These are phyloP conservation scores for Aspergillus proliferans DNA, from an alignment of 2,329 filamentous ascomycete genomes.

Conservation along the genomic window DNA sequence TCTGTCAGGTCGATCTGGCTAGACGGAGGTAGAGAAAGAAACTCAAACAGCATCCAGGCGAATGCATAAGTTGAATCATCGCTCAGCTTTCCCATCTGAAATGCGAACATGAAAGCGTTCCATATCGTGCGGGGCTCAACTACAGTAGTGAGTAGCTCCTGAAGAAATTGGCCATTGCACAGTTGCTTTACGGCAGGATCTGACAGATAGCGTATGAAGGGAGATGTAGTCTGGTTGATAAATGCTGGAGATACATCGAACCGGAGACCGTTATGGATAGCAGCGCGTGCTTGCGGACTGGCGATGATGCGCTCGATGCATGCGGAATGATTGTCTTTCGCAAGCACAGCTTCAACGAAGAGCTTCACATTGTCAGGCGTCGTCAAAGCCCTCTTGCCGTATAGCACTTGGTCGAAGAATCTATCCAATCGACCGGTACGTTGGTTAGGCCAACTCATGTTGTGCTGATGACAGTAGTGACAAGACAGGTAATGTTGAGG, in stretches of 20 bases:
- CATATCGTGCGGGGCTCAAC: constrained; percentile 52
- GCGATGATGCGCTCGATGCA: constrained; percentile 39
- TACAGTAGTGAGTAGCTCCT: constrained; percentile 42
- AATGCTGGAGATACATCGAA: constrained; percentile 40
- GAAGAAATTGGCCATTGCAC: constrained; percentile 46
- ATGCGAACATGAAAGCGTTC: constrained; percentile 40
- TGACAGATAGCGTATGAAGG: constrained; percentile 36
- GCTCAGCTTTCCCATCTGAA: constrained; percentile 24
- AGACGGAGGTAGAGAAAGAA: constrained; percentile 36
- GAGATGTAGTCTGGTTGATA: constrained; percentile 35
- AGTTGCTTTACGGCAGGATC: constrained; percentile 44
- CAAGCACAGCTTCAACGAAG: constrained; percentile 46
- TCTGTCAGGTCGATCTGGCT: constrained; percentile 19
- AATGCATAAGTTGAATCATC: constrained; percentile 33
- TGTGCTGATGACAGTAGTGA: background rate
- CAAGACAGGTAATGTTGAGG: background rate
- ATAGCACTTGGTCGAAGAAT: constrained; percentile 36
- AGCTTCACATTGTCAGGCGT: constrained; percentile 36
- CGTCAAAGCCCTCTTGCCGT: constrained; percentile 34
- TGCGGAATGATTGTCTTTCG: constrained; percentile 34
- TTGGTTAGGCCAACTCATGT: constrained; percentile 2
- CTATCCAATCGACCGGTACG: constrained; percentile 26
- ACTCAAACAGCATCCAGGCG: constrained; percentile 46
- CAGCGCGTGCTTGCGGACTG: constrained; percentile 25
- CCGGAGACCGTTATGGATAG: constrained; percentile 39